Conservation (phyloP, 1,284 basidiomycete species). For the Neotropicomus parvogracilis region DNA sequence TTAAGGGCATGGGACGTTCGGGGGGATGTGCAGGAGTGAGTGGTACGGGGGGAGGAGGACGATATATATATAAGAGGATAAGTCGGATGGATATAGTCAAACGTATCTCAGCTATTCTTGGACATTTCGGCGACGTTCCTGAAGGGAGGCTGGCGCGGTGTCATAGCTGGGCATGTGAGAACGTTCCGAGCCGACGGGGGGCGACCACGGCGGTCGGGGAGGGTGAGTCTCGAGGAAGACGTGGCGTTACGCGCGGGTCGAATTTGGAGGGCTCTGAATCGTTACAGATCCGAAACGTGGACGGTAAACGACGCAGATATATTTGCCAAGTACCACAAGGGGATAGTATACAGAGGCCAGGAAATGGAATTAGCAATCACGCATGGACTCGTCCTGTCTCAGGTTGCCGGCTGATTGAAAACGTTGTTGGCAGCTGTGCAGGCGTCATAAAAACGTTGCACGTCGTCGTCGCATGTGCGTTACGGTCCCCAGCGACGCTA, state of each 20-base stretch:
- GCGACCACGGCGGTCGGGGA: not conserved
- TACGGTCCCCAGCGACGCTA: too few species aligned
- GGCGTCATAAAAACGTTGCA: conserved; percentile 16
- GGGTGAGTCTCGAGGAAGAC: not conserved
- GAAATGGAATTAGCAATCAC: too few species aligned
- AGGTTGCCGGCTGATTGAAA: conserved; percentile 16
- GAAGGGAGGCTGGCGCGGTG: conserved; percentile 15
- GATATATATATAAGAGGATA: conserved; percentile 18
- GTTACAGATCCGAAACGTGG: conserved; percentile 24
- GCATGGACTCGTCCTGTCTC: conserved; percentile 3
- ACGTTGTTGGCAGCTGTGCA: conserved; percentile 16
- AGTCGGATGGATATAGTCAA: conserved; percentile 13
- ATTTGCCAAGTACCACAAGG: conserved; percentile 14
- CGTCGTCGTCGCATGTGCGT: not conserved
- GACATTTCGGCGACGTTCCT: conserved; percentile 17
- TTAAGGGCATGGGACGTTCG: conserved; percentile 6
- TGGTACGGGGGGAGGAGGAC: not conserved
- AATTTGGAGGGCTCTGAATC: too few species aligned
- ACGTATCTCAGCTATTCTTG: conserved; percentile 22
- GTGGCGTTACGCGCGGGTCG: conserved; percentile 6
- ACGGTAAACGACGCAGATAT: conserved; percentile 3
- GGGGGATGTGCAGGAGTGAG: not conserved
- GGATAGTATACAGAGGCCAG: too few species aligned
- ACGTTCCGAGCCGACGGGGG: not conserved
- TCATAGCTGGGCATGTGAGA: conserved; percentile 17